Evolutionary conservation across 352 stramenopile species (phyloP), one percentile per base, ranked within the genome.

Genomic region (Phytopythium ostracodes): DNA sequence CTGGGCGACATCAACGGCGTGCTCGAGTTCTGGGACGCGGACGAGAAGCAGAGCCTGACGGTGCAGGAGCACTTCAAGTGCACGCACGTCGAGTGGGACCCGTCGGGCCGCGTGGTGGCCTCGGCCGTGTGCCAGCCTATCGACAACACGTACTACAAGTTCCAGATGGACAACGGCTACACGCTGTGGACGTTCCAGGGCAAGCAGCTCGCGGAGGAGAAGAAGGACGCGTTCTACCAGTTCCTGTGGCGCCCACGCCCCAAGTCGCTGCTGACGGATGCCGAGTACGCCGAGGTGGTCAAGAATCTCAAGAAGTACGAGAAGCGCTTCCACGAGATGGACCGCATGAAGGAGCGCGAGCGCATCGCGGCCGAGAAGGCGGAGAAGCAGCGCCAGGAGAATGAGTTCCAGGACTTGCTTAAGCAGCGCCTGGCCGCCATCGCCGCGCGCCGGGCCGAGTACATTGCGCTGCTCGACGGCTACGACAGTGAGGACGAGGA

Each of bases 131-230:
- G 91, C 57, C 97, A 99, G 75, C 92, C 96, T 14, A 86, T 99
- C 46, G 93, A 97, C 65, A 94, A 93, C 72, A 89, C 84, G 73
- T 93, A 95, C 77, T 98, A 98, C 81, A 98, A 98, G 79, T 98
- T 98, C 77, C 92, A 96, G 58, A 98, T 99, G 92, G 98, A 99
- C 85, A 99, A 99, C 66, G 98, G 97, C 55, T 99, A 97, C 81
- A 98, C 95, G 62, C 71, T 99, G 24, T 98, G 96, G 96, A 97
- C 88, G 43, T 99, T 99, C 87, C 97, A 99, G 79, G 97, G 97
- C 25, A 97, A 96, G 69, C 84, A 97, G 64, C 75, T 99, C 1
- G 76, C 88, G 43, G 92, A 98, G 67, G 84, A 97, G 70, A 97
- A 96, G 64, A 99, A 98, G 71, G 96, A 99, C 64, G 87, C 96